Evolutionary conservation across 1,284 basidiomycete genomes (phyloP).

Genomic region (Cryptococcus wingfieldii): DNA sequence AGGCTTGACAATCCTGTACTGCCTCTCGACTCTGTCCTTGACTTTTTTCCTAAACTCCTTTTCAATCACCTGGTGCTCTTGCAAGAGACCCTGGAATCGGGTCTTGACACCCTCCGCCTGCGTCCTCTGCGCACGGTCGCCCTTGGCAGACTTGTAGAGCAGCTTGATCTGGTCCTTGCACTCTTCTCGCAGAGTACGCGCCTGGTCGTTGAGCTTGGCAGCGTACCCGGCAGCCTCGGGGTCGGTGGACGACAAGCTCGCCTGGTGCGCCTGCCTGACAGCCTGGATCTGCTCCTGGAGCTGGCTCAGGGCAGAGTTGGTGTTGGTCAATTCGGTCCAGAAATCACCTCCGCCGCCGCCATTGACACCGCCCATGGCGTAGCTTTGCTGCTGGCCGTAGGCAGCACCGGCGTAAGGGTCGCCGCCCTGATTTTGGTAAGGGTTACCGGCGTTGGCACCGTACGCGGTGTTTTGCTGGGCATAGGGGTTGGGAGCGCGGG

Average conservation of each 20-base stretch:
- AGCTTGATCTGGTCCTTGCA: slow-evolving; percentile 75
- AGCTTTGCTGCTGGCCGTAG: slow-evolving; percentile 45
- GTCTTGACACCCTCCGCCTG: slow-evolving; percentile 61
- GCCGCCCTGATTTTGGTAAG: slow-evolving; percentile 14
- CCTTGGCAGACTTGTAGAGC: slow-evolving; percentile 68
- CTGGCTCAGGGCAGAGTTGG: slow-evolving; percentile 33
- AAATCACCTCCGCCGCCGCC: slow-evolving; percentile 35
- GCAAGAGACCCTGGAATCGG: slow-evolving; percentile 50
- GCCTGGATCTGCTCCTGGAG: slow-evolving; percentile 46
- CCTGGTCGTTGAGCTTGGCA: slow-evolving; percentile 70
- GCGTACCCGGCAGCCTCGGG: slow-evolving; percentile 47
- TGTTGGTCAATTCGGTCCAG: slow-evolving; percentile 39
- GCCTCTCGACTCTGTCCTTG: slow-evolving; percentile 89
- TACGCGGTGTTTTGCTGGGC: slow-evolving; percentile 26
- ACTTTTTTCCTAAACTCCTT: slow-evolving; percentile 88
- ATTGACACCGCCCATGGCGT: slow-evolving; percentile 29
- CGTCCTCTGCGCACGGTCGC: slow-evolving; percentile 74
- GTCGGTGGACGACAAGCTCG: slow-evolving; percentile 43
- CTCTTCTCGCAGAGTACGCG: slow-evolving; percentile 66
- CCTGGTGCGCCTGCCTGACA: slow-evolving; percentile 42
- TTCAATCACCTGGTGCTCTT: slow-evolving; percentile 77
- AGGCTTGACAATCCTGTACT: slow-evolving; percentile 95
- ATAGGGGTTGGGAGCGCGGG: slow-evolving; percentile 36
- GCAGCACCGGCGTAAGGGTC: slow-evolving; percentile 24
- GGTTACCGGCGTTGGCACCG: slow-evolving; percentile 15